Evolutionary conservation across 208 protist species (phyloP).

Genomic region (Angomonas deanei): DNA sequence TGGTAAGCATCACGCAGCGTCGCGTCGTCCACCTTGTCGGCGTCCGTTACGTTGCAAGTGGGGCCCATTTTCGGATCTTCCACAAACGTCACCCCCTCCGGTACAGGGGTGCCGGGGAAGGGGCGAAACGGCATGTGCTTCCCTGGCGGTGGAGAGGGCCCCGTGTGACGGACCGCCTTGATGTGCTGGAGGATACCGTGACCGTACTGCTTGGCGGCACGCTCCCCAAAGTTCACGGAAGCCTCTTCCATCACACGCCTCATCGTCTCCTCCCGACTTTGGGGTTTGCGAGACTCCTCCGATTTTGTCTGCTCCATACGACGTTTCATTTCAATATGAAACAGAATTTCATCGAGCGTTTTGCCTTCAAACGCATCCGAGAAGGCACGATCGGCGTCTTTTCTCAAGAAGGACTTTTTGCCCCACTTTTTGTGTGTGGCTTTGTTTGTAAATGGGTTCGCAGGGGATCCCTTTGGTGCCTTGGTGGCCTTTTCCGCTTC

Average conservation of each 20-base stretch:
- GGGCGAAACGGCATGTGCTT: constrained; percentile 75
- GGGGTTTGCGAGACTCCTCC: background rate
- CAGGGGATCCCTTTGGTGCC: background rate
- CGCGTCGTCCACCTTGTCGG: constrained; percentile 10
- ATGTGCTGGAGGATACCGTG: constrained; percentile 44
- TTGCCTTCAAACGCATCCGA: constrained; percentile 78
- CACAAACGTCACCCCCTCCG: constrained; percentile 49
- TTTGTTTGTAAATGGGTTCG: background rate
- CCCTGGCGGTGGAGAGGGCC: constrained; percentile 26
- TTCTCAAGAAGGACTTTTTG: constrained; percentile 57
- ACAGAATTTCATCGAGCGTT: constrained; percentile 77
- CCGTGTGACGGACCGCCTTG: background rate
- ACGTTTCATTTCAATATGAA: constrained; percentile 52
- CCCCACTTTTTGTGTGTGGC: background rate
- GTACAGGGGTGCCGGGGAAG: constrained; percentile 42
- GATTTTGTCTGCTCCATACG: constrained; percentile 13
- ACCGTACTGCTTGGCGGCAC: constrained; percentile 51
- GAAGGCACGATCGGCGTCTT: constrained; percentile 82
- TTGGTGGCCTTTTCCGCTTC: background rate
- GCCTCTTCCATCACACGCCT: constrained; percentile 55
- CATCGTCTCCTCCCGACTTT: constrained; percentile 35
- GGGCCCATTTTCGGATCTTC: constrained; percentile 33
- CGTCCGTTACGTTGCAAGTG: constrained; percentile 10
- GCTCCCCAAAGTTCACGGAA: constrained; percentile 40
- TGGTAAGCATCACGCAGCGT: background rate